Conservation (phyloP, 73 alveolate species). For the Paramecium pentaurelia region DNA sequence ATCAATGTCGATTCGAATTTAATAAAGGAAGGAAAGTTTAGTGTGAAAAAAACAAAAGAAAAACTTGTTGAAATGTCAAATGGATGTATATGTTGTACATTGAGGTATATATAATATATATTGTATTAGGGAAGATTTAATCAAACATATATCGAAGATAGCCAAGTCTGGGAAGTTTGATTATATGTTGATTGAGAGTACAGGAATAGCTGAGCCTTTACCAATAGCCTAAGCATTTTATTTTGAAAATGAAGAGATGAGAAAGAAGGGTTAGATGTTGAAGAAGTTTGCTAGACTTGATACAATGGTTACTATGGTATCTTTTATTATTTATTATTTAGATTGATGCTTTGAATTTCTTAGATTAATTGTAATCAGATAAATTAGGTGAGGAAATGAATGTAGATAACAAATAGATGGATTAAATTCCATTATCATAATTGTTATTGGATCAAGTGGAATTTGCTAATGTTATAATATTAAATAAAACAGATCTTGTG, state of each 20-base stretch:
- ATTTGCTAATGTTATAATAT: slow-evolving; percentile 69
- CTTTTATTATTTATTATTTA: neutral
- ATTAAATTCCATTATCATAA: slow-evolving; percentile 45
- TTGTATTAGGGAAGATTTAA: slow-evolving; percentile 57
- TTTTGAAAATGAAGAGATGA: slow-evolving; percentile 47
- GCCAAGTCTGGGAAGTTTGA: slow-evolving; percentile 64
- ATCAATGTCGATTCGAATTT: slow-evolving; percentile 65
- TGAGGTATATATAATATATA: slow-evolving; percentile 41
- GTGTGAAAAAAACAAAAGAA: slow-evolving; percentile 51
- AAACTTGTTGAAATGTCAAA: slow-evolving; percentile 70
- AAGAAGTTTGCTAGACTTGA: slow-evolving; percentile 66
- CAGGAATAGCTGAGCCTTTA: slow-evolving; percentile 74
- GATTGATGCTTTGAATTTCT: slow-evolving; percentile 63
- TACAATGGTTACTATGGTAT: slow-evolving; percentile 68
- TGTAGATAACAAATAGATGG: slow-evolving; percentile 21
- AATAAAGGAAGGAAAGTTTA: slow-evolving; percentile 57
- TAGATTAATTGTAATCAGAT: slow-evolving; percentile 37
- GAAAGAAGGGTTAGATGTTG: slow-evolving; percentile 44
- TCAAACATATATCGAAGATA: slow-evolving; percentile 58
- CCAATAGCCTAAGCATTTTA: slow-evolving; percentile 66
- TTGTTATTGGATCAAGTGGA: slow-evolving; percentile 68
- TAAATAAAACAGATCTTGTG: slow-evolving; percentile 66
- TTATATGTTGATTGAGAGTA: slow-evolving; percentile 67
- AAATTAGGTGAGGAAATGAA: slow-evolving; percentile 47
- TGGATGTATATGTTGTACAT: slow-evolving; percentile 84